Percentiles rank a stretch among this genome's conserved stretches.
Evolutionary conservation across 1,284 basidiomycete species (phyloP).

Genomic region (Wolfiporia cocos): DNA sequence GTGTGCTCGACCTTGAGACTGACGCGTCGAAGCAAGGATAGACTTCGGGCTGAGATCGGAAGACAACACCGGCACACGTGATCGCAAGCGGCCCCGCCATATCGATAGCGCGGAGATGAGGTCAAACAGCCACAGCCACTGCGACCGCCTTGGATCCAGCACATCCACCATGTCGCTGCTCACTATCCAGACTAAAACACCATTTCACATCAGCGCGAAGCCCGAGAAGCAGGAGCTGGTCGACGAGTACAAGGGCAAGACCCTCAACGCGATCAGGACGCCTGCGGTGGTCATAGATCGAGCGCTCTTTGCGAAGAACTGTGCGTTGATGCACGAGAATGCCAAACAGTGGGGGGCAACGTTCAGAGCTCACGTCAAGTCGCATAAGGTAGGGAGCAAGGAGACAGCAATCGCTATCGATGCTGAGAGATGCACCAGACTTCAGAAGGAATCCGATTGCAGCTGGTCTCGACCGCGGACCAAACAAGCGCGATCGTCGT

Average conservation of each 20-base stretch:
- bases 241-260: slow-evolving; percentile 55
- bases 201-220: slow-evolving; percentile 33
- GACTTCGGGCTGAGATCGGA: not conserved
- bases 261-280: slow-evolving; percentile 58
- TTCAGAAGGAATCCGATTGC: slow-evolving; percentile 63
- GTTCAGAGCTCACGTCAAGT: slow-evolving; percentile 83
- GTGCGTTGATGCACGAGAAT: slow-evolving; percentile 62
- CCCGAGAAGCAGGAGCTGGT: slow-evolving; percentile 52
- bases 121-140: not conserved
- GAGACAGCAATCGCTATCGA: not conserved
- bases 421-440: slow-evolving; percentile 39
- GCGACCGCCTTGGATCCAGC: not conserved
- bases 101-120: not conserved
- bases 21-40: not conserved
- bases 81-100: no score
- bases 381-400: slow-evolving; percentile 63
- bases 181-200: slow-evolving; percentile 41
- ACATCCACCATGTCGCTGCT: not conserved
- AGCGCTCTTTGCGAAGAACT: slow-evolving; percentile 64
- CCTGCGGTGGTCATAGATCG: slow-evolving; percentile 79
- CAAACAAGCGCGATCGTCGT: slow-evolving; percentile 61
- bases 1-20: no score
- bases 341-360: slow-evolving; percentile 57
- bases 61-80: not conserved
- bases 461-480: slow-evolving; percentile 50